Percentiles rank a stretch among this genome's conserved stretches.
phyloP scores from a whole-genome alignment of 129 eudicot genomes.

The Apium graveolens region DNA sequence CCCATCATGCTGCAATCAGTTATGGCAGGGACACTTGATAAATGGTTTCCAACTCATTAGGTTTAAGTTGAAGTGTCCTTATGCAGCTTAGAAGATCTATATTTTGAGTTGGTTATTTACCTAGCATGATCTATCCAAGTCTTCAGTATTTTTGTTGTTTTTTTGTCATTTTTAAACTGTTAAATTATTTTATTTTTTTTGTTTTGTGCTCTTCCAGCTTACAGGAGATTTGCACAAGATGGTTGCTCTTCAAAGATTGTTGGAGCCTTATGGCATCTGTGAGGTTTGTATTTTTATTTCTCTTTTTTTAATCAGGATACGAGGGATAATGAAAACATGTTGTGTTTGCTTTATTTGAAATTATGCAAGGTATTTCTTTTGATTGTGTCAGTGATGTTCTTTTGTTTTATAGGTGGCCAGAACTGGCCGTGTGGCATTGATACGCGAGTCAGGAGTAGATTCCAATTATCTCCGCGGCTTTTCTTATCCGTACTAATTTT shows the following conservation, averaged over 20 bases:
- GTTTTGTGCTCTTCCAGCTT: conserved; percentile 32
- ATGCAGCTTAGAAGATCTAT: background rate
- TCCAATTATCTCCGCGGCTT: conserved; percentile 61
- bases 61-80: background rate
- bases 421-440: conserved; percentile 63
- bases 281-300: conserved; percentile 43
- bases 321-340: background rate
- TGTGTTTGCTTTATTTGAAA: background rate
- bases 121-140: background rate
- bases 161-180: background rate
- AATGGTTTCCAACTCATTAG: background rate
- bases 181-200: conserved; percentile 11
- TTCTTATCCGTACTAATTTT: conserved; percentile 46
- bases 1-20: too few relatives aligned
- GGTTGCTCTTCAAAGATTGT: conserved; percentile 70
- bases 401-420: conserved; percentile 48
- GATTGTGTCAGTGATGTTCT: background rate
- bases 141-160: background rate
- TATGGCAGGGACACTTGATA: background rate
- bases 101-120: background rate
- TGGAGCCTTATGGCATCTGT: conserved; percentile 91
- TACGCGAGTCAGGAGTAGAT: conserved; percentile 62
- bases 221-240: conserved; percentile 85
- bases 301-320: background rate
- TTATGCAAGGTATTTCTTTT: background rate